These are phyloP conservation scores for Austroboletus eburneus DNA, from an alignment of 768 basidiomycete genomes.

Conservation along the genomic window DNA sequence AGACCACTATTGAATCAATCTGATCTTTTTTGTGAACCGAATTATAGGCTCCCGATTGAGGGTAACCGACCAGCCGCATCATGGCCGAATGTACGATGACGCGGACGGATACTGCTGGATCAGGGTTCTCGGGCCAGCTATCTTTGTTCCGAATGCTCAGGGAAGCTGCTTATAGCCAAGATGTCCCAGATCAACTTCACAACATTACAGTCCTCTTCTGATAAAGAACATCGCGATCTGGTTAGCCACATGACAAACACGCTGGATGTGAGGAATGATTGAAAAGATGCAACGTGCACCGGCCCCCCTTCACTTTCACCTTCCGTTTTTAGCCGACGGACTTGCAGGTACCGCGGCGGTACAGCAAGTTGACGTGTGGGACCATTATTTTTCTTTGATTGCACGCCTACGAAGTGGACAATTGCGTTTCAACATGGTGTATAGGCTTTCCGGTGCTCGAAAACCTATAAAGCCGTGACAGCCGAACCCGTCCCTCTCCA, in stretches of 20 bases:
- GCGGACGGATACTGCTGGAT: constrained; percentile 10
- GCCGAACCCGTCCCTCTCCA: constrained; percentile 11
- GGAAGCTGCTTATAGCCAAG: constrained; percentile 23
- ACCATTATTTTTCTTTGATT: constrained; percentile 22
- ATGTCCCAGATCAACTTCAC: constrained; percentile 13
- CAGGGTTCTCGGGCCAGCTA: constrained; percentile 20
- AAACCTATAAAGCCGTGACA: constrained; percentile 28
- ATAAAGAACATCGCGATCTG: constrained; percentile 21
- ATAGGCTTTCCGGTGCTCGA: constrained; percentile 20
- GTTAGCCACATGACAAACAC: constrained; percentile 31
- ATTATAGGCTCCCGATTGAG: constrained; percentile 9
- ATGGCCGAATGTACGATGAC: constrained; percentile 20
- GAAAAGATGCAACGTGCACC: constrained; percentile 18
- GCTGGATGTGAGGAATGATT: constrained; percentile 8
- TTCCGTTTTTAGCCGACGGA: constrained; percentile 4
- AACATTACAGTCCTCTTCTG: constrained; percentile 18
- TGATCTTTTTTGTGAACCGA: constrained; percentile 1
- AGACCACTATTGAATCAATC: constrained; percentile 1
- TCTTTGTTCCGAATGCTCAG: constrained; percentile 25
- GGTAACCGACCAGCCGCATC: constrained; percentile 12
- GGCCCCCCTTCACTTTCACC: neutral
- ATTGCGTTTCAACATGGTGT: constrained; percentile 22
- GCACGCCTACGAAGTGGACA: constrained; percentile 20
- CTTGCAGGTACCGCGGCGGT: constrained; percentile 17
- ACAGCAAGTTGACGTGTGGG: constrained; percentile 28